A percentile compares a stretch with the other conserved stretches of the same genome.
These are phyloP conservation scores for Fistulinella prunicolor DNA, from an alignment of 768 basidiomycete species.

Conservation along the genomic window DNA sequence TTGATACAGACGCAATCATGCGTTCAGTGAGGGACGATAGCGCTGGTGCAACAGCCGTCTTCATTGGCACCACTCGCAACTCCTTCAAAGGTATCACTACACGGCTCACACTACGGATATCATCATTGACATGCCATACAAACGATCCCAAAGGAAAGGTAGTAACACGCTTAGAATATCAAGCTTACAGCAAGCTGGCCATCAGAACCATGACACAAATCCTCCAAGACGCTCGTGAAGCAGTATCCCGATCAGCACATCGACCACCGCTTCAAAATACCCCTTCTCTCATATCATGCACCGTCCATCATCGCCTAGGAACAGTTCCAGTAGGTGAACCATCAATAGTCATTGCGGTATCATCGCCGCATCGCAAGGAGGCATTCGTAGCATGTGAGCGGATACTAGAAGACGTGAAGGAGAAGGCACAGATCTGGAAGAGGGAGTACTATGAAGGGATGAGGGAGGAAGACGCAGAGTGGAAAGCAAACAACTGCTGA, in stretches of 20 bases:
- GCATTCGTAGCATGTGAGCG: constrained; percentile 77
- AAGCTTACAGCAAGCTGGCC: constrained; percentile 78
- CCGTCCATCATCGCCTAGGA: constrained; percentile 76
- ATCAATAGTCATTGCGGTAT: constrained; percentile 83
- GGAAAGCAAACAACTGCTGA: constrained; percentile 58
- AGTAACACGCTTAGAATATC: constrained; percentile 75
- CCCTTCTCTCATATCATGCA: constrained; percentile 51
- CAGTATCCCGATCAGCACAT: constrained; percentile 44
- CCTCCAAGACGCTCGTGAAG: constrained; percentile 43
- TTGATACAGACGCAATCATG: constrained; percentile 59
- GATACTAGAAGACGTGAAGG: constrained; percentile 85
- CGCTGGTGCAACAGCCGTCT: constrained; percentile 72
- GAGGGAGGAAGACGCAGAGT: constrained; percentile 56
- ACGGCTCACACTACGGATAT: background rate
- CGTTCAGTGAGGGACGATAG: constrained; percentile 56
- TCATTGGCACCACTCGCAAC: constrained; percentile 85
- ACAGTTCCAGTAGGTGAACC: constrained; percentile 73
- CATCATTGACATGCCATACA: constrained; percentile 6
- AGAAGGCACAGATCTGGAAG: constrained; percentile 88
- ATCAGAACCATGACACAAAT: constrained; percentile 74
- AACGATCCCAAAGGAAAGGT: constrained; percentile 48
- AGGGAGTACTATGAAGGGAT: constrained; percentile 80
- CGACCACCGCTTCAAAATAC: constrained; percentile 25
- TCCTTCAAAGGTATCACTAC: constrained; percentile 66
- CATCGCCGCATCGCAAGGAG: constrained; percentile 80